phyloP scores from a whole-genome alignment of 2,329 filamentous ascomycete species.

The Botryotinia narcissicola region DNA sequence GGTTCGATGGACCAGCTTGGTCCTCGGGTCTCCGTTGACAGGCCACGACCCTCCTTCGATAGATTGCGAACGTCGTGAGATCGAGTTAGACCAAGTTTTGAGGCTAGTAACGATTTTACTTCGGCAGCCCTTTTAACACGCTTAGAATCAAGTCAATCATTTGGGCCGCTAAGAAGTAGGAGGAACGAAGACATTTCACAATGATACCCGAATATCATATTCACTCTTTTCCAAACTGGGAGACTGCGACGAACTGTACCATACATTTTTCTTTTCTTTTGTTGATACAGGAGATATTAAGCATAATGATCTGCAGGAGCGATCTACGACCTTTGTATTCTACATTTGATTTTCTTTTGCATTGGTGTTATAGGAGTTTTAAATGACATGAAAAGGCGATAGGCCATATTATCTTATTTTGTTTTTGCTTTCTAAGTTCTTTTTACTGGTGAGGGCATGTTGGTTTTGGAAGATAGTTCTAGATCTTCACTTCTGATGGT shows the following conservation, averaged over 20 bases:
- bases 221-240: conserved; percentile 14
- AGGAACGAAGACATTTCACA: conserved; percentile 22
- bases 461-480: conserved; percentile 19
- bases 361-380: conserved; percentile 35
- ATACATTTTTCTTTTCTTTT: conserved; percentile 40
- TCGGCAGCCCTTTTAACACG: conserved; percentile 81
- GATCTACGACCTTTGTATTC: conserved; percentile 43
- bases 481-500: conserved; percentile 24
- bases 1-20: conserved; percentile 53
- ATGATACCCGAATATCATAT: conserved; percentile 26
- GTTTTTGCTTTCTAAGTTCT: background rate
- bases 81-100: conserved; percentile 76
- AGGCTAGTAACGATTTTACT: conserved; percentile 86
- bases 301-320: conserved; percentile 51
- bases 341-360: conserved; percentile 32
- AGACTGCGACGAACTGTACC: conserved; percentile 32
- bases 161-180: conserved; percentile 32
- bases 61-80: conserved; percentile 86
- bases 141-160: conserved; percentile 67
- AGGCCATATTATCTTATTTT: conserved; percentile 14
- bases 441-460: conserved; percentile 8
- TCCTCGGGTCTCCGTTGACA: conserved; percentile 45
- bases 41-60: conserved; percentile 81
- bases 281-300: conserved; percentile 40
- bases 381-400: conserved; percentile 21